Conservation (phyloP, 169 alveolate genomes). For the Hammondia hammondi region DNA sequence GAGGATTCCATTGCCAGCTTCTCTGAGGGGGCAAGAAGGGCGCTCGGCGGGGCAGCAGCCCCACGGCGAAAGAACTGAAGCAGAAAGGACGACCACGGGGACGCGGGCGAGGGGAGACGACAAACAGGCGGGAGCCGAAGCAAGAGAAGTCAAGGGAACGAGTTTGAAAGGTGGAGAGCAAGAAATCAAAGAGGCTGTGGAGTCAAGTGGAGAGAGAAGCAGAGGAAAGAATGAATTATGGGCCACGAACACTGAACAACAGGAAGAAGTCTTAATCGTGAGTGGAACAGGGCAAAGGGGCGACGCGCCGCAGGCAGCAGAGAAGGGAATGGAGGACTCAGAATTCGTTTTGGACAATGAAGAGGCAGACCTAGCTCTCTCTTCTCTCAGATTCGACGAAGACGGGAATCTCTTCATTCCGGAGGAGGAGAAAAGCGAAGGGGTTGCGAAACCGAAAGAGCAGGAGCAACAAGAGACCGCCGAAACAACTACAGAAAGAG, state of each 20-base stretch:
- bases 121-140: background rate
- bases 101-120: background rate
- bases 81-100: background rate
- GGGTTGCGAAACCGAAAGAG: background rate
- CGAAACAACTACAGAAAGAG: no score
- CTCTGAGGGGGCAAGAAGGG: background rate
- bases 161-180: no score
- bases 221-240: no score
- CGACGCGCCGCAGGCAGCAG: no score
- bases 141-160: no score
- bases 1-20: background rate
- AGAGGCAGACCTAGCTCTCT: background rate
- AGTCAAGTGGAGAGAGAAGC: no score
- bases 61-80: background rate
- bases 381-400: background rate
- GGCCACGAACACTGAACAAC: no score
- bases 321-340: background rate
- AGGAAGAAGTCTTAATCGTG: no score
- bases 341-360: background rate
- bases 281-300: no score
- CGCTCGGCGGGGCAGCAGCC: background rate
- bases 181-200: no score
- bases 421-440: background rate
- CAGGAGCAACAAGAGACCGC: background rate
- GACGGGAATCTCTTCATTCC: constrained; percentile 7